phyloP scores from a whole-genome alignment of 2,329 filamentous ascomycete species.

The Diplocarpon mali region DNA sequence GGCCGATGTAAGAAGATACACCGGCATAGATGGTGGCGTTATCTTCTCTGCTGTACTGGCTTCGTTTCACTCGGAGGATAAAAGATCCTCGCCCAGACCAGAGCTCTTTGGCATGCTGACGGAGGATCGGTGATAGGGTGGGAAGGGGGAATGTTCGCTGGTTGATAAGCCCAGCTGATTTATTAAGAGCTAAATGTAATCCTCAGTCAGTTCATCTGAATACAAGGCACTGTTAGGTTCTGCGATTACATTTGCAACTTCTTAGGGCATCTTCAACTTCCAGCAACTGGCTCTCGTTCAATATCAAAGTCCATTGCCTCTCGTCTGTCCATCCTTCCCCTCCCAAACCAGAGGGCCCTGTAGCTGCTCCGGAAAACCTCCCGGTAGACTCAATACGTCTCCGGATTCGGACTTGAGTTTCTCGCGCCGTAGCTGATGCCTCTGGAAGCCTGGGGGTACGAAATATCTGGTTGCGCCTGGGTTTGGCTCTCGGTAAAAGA shows the following conservation, averaged over 20 bases:
- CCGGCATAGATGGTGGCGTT: constrained; percentile 33
- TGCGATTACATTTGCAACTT: no score
- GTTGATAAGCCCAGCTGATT: constrained; percentile 32
- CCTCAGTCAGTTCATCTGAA: background rate
- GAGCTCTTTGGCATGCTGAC: constrained; percentile 27
- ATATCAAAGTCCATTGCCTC: constrained; percentile 42
- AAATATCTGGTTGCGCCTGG: constrained; percentile 38
- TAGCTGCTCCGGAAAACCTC: constrained; percentile 39
- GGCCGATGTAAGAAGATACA: constrained; percentile 32
- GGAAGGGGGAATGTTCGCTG: constrained; percentile 34
- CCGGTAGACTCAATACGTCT: constrained; percentile 33
- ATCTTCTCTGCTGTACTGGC: constrained; percentile 28
- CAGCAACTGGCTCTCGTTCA: constrained; percentile 35
- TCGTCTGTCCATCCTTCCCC: constrained; percentile 34
- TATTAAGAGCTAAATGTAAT: constrained; percentile 8
- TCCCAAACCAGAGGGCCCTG: constrained; percentile 46
- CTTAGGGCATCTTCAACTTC: constrained; percentile 36
- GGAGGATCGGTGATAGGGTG: constrained; percentile 26
- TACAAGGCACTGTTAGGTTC: constrained; percentile 25
- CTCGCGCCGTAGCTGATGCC: constrained; percentile 40
- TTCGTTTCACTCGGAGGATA: constrained; percentile 32
- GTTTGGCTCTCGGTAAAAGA: background rate
- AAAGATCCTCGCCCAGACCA: constrained; percentile 34
- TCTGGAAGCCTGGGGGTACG: constrained; percentile 42
- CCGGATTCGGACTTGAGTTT: constrained; percentile 32